These are phyloP conservation scores for Cicer bijugum DNA, from an alignment of 306 rosid species.

Conservation along the genomic window DNA sequence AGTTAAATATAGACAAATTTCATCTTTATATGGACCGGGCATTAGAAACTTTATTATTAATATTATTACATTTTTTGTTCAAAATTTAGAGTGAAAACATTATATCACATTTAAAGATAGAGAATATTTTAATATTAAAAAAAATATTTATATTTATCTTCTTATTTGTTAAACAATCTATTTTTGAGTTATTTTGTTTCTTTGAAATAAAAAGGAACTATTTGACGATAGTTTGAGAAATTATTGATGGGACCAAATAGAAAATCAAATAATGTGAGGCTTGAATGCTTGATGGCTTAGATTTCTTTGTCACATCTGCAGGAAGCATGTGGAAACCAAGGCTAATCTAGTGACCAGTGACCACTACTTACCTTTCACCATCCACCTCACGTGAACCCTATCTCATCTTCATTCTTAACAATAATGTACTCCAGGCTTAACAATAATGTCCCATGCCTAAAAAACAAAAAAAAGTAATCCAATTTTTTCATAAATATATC, in stretches of 20 bases:
- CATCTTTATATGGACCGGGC: neutral
- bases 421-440: too few relatives aligned
- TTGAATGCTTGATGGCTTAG: neutral
- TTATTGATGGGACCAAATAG: constrained; percentile 20
- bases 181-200: neutral
- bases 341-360: constrained; percentile 21
- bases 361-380: constrained; percentile 10
- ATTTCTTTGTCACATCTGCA: constrained; percentile 8
- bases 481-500: neutral
- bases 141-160: too few relatives aligned
- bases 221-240: neutral
- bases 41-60: neutral
- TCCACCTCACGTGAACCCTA: constrained; percentile 46
- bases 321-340: constrained; percentile 38
- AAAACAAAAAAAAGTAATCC: neutral
- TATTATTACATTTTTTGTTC: neutral
- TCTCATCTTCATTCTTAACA: neutral
- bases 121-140: too few relatives aligned
- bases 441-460: neutral
- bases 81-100: too few relatives aligned
- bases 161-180: too few relatives aligned
- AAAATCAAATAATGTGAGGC: neutral
- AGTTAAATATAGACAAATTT: constrained; percentile 9
- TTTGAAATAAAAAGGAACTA: neutral
- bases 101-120: too few relatives aligned